Evolutionary conservation across 108 stramenopile species (phyloP), one percentile per base, ranked within the genome.

Genomic region (Cyclotella distinguenda): DNA sequence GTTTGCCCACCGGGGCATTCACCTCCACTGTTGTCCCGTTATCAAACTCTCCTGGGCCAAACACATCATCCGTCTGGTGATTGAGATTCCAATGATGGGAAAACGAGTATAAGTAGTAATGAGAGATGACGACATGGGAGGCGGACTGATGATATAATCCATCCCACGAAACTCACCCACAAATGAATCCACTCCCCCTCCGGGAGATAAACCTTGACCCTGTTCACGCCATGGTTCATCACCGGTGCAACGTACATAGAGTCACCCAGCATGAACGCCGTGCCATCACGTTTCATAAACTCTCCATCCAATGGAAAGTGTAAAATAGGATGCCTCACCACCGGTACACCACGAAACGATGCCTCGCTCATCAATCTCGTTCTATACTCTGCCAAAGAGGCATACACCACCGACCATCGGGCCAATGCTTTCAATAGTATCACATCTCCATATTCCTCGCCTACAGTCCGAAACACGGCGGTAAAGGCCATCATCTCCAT

Each of bases 401-500:
- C 63, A 39, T 71, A 83, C 11, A 83, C 70, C 2, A 36, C 42
- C 6, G 74, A 56, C 61, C 70, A 79, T 45, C 59, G 46, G 8
- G 79, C 66, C 43, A 83, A 81, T 22, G 33, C 34, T 38, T 50
- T 46, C 65, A 83, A 47, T 4, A 77, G 39, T 26, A 53, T 51
- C 2, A 13, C 58, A 32, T 76, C 67, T 3, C 51, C 44, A 52
- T 53, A 30, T 18, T 76, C 57, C 32, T 71, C 64, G 57, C 62
- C 76, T 52, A 81, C 77, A 2, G 82, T 83, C 16, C 82, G 82
- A 32, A 80, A 79, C 9, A 83, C 19, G 42, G 68, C 33, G 0
- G 74, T 74, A 27, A 83, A 83, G 5, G 82, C 82, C 8, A 34
- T 79, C 75, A 79, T 63, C 57, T 83, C 82, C 56, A 77, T 63